Base-by-base conservation (phyloP, 2,329 filamentous ascomycete genomes). In the Pestalotiopsis sp. region DNA sequence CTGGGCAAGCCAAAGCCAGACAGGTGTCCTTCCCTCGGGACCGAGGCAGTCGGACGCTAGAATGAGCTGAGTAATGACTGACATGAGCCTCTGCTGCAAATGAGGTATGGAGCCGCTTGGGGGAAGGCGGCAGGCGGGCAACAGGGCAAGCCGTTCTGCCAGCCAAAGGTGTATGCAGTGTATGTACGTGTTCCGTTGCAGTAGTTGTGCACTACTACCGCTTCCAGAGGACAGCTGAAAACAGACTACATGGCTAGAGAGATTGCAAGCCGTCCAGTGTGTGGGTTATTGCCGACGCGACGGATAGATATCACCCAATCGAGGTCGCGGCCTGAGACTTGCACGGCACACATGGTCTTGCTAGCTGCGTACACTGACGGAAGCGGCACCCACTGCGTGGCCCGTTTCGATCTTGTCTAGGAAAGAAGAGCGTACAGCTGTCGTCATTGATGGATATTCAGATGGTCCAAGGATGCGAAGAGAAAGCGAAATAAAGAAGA, bases 361-460 rank as follows among this genome's bases (percentile, higher is more conserved):
- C 31, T 31, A 36, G 25, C 59, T 36, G 38, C 59, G 25, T 52
- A 23, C 17, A 52, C 45, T 52, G 45, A 52, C 45, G 45, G 45
- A 52, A 52, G 45, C 45, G 45, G 45, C 45, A 52, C 45, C 17
- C 45, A 52, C 45, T 52, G 45, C 45, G 45, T 52, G 45, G n/a
- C 45, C 45, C 45, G 14, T 40, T 40, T 62, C 31, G 59, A 62
- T 64, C 61, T 64, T 59, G 57, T 36, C 31, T 36, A 36, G 57
- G 57, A 36, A 59, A 13, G 57, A 36, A 59, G 23, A 17, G 23
- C 57, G 61, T 49, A n/a, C 38, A 20, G 40, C 25, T 64, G 61
- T 64, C 61, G 61, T 64, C 61, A 64, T 64, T 45, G 61, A 64
- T 64, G 36, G 61, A 62, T 36, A 40, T 13, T 20, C 23, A 59